A percentile compares a stretch with the other conserved stretches of the same genome.
Evolutionary conservation across 495 filamentous ascomycete genomes (phyloP).

Genomic region (Paragyromitra xinjiangensis): DNA sequence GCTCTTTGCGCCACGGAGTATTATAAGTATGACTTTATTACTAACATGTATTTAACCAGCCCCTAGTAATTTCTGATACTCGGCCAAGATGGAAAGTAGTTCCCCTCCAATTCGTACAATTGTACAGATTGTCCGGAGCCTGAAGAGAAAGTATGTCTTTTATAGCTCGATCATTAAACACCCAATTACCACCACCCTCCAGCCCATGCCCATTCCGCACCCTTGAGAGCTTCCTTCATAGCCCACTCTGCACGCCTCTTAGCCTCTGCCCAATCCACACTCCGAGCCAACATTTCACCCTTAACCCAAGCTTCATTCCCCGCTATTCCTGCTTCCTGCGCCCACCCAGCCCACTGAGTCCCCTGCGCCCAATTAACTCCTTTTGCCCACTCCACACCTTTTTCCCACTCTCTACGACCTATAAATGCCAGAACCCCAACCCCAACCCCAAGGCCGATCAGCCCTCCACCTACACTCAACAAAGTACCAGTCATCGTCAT

Average conservation of each 20-base stretch:
- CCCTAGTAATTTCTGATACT: too few relatives aligned
- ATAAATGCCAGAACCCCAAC: not conserved
- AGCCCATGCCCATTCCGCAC: not conserved
- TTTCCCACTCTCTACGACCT: not conserved
- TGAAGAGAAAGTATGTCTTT: too few relatives aligned
- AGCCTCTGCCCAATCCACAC: not conserved
- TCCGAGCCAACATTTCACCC: not conserved
- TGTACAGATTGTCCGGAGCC: too few relatives aligned
- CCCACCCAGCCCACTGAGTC: not conserved
- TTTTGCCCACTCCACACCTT: conserved; percentile 18
- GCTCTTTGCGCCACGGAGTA: too few relatives aligned
- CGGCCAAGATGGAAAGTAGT: too few relatives aligned
- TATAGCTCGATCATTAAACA: too few relatives aligned
- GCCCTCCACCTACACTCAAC: not conserved
- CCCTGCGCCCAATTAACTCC: conserved; percentile 16
- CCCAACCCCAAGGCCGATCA: not conserved
- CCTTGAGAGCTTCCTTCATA: not conserved
- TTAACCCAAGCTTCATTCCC: not conserved
- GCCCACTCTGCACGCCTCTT: not conserved
- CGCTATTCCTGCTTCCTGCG: not conserved
- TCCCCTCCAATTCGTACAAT: too few relatives aligned
- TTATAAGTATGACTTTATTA: too few relatives aligned
- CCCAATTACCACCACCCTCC: too few relatives aligned
- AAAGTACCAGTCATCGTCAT: conserved; percentile 46
- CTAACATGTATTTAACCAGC: too few relatives aligned